phyloP scores from a whole-genome alignment of 345 rosid species.

The Geranium brycei region DNA sequence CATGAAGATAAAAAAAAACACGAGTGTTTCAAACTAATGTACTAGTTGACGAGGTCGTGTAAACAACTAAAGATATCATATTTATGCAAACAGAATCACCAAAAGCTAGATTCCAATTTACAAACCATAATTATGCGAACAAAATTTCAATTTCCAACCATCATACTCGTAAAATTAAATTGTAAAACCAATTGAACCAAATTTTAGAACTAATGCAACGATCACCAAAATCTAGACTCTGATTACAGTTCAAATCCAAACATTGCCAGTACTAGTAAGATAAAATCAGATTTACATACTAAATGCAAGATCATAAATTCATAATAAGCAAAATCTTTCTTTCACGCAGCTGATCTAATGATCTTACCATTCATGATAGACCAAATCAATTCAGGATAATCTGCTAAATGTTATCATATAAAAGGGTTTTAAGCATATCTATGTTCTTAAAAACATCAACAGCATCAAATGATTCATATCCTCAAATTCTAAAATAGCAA shows the following conservation, averaged over 20 bases:
- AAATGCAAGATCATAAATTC: background rate
- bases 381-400: too few species aligned
- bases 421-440: background rate
- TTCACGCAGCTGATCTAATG: too few species aligned
- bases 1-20: too few species aligned
- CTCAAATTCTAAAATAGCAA: too few species aligned
- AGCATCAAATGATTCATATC: too few species aligned
- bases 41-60: background rate
- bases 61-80: background rate
- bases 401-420: background rate
- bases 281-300: background rate
- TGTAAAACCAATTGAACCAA: too few species aligned
- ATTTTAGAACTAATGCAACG: background rate
- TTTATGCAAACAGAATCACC: background rate
- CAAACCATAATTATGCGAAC: too few species aligned
- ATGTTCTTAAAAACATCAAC: background rate
- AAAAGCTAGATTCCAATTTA: too few species aligned
- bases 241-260: background rate
- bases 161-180: background rate
- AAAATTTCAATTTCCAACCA: background rate
- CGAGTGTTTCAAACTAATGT: too few species aligned
- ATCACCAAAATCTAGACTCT: background rate
- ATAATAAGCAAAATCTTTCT: too few species aligned
- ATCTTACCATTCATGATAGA: too few species aligned
- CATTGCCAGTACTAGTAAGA: background rate